These are phyloP conservation scores for Diaporthe sp. DNA, from an alignment of 2,329 filamentous ascomycete species.

Conservation along the genomic window DNA sequence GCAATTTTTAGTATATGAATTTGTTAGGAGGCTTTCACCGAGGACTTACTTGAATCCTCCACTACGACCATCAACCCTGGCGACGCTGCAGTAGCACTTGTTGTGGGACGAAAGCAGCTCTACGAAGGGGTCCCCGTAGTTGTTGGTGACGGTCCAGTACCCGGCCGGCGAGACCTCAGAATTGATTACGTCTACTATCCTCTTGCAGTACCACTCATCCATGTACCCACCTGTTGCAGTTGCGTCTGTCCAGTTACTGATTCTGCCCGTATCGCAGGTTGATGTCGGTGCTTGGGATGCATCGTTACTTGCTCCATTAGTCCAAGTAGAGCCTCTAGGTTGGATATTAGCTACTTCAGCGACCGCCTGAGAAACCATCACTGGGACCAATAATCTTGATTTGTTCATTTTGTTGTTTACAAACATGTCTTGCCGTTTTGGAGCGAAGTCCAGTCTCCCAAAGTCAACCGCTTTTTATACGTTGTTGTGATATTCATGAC, in stretches of 20 bases:
- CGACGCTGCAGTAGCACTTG: constrained; percentile 4
- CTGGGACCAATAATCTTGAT: background rate
- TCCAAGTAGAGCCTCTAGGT: background rate
- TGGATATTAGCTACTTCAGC: background rate
- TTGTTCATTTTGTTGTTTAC: background rate
- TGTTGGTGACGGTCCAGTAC: constrained; percentile 16
- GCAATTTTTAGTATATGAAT: background rate
- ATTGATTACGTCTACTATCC: background rate
- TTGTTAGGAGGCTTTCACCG: background rate
- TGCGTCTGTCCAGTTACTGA: background rate
- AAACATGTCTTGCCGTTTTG: background rate
- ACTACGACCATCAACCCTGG: background rate
- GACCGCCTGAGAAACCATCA: background rate
- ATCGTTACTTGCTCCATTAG: background rate
- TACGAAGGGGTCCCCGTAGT: background rate
- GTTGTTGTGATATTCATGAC: background rate
- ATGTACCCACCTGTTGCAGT: constrained; percentile 4
- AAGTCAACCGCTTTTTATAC: background rate
- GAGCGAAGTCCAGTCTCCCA: background rate
- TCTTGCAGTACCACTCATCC: background rate
- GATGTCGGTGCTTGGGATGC: background rate
- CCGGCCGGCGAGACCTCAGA: constrained; percentile 1
- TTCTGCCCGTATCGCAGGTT: background rate
- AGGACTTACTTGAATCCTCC: background rate
- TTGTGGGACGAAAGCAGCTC: constrained; percentile 1